These are phyloP conservation scores for Phylloporus sp. DNA, from an alignment of 768 basidiomycete species.

Conservation along the genomic window DNA sequence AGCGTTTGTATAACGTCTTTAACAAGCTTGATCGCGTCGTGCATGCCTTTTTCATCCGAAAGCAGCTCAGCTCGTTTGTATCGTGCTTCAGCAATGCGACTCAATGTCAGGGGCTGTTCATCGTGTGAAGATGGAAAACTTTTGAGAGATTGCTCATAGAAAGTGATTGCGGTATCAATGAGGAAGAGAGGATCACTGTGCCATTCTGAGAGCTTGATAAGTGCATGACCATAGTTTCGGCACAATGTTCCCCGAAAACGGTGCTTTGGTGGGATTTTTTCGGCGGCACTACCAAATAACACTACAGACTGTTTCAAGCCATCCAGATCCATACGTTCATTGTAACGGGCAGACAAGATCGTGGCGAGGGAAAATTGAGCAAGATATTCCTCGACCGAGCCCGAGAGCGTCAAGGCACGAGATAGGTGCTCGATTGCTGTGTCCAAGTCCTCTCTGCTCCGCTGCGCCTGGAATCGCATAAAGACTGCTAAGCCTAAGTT, in stretches of 20 bases:
- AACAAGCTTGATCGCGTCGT: not conserved
- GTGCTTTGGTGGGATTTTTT: conserved; percentile 15
- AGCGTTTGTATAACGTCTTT: not conserved
- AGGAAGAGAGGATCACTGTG: conserved; percentile 4
- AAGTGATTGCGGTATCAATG: conserved; percentile 7
- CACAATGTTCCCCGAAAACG: conserved; percentile 1
- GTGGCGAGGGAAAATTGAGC: conserved; percentile 7
- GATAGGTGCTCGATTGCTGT: conserved; percentile 11
- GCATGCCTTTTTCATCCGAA: not conserved
- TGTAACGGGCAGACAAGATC: conserved; percentile 9
- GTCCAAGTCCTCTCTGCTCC: conserved; percentile 11
- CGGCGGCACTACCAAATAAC: conserved; percentile 6
- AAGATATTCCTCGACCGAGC: conserved; percentile 3
- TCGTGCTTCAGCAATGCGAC: conserved; percentile 3
- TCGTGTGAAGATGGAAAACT: conserved; percentile 11
- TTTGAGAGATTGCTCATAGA: conserved; percentile 5
- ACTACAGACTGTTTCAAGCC: conserved; percentile 17
- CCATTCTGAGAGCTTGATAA: conserved; percentile 2
- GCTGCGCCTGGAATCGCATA: conserved; percentile 13
- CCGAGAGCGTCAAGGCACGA: conserved; percentile 9
- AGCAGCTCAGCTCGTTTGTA: not conserved
- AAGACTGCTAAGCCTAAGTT: conserved; percentile 13
- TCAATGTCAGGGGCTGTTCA: not conserved
- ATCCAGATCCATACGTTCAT: not conserved
- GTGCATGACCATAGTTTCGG: conserved; percentile 8